Conservation (phyloP, 176 grass and related monocot species). For the Dendrocalamus sinicus region DNA sequence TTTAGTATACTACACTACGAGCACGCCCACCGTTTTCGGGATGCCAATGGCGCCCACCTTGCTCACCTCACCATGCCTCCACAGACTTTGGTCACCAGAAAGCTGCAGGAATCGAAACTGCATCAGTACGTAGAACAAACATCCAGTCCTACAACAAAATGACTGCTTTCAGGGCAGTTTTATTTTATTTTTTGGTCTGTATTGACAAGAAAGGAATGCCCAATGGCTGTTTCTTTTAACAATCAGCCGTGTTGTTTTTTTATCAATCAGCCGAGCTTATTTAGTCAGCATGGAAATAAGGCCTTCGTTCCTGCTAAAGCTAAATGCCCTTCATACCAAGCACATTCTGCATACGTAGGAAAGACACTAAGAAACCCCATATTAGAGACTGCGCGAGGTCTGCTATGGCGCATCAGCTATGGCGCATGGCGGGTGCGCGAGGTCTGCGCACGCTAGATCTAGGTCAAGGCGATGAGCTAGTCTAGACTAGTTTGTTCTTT, state of each 20-base stretch:
- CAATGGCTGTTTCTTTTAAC: neutral
- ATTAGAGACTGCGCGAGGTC: too few relatives aligned
- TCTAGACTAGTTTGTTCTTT: too few relatives aligned
- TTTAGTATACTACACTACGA: conserved; percentile 2
- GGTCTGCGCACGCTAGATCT: too few relatives aligned
- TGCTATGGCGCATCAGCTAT: too few relatives aligned
- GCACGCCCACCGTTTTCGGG: neutral
- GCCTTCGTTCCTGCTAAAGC: neutral
- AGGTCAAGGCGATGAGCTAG: too few relatives aligned
- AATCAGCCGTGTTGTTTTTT: too few relatives aligned
- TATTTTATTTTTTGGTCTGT: neutral
- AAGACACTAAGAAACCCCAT: neutral
- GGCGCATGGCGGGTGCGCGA: too few relatives aligned
- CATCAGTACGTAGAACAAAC: neutral
- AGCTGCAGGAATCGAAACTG: conserved; percentile 34
- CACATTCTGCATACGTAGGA: neutral
- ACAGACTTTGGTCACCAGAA: neutral
- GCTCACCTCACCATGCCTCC: neutral
- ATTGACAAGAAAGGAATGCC: neutral
- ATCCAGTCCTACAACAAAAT: conserved; percentile 1
- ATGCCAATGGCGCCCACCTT: conserved; percentile 7
- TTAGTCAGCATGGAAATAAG: neutral
- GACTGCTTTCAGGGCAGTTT: neutral
- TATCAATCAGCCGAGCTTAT: neutral
- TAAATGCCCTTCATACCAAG: conserved; percentile 3